Evolutionary conservation across 768 basidiomycete species (phyloP).

Genomic region (Calocybe indica): DNA sequence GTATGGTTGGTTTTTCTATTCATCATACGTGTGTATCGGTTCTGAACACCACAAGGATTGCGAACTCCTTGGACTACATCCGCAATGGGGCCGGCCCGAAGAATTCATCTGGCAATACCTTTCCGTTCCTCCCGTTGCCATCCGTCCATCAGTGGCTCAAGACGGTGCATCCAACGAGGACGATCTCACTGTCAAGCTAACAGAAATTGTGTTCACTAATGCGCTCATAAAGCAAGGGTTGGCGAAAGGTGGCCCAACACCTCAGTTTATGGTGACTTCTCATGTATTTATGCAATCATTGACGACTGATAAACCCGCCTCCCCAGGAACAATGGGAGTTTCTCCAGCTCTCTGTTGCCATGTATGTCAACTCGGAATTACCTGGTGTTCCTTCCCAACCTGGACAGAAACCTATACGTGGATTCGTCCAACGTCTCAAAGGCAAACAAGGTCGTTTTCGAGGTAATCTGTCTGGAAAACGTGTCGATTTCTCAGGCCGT

Average conservation of each 20-base stretch:
- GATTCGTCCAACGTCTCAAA: slow-evolving; percentile 96
- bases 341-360: slow-evolving; percentile 87
- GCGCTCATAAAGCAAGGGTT: slow-evolving; percentile 88
- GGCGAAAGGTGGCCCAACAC: slow-evolving; percentile 79
- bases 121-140: slow-evolving; percentile 96
- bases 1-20: slow-evolving; percentile 28
- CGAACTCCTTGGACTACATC: slow-evolving; percentile 88
- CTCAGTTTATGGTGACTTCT: slow-evolving; percentile 74
- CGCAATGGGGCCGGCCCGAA: slow-evolving; percentile 86
- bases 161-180: slow-evolving; percentile 99
- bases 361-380: slow-evolving; percentile 97
- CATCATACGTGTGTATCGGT: too few species aligned
- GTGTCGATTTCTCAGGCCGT: slow-evolving; percentile 96
- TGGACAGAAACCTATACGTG: slow-evolving; percentile 92
- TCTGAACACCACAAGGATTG: slow-evolving; percentile 59
- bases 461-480: slow-evolving; percentile 97
- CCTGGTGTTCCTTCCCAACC: slow-evolving; percentile 87
- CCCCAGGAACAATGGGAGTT: slow-evolving; percentile 96
- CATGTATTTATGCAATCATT: neutral
- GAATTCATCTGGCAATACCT: slow-evolving; percentile 99
- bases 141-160: slow-evolving; percentile 94
- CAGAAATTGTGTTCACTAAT: slow-evolving; percentile 94
- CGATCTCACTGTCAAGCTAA: slow-evolving; percentile 94
- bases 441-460: slow-evolving; percentile 99
- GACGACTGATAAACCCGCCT: slow-evolving; percentile 1